Percentiles rank a stretch among this genome's conserved stretches.
phyloP scores from a whole-genome alignment of 2,329 filamentous ascomycete species.

The Hirsutella minnesotensis region DNA sequence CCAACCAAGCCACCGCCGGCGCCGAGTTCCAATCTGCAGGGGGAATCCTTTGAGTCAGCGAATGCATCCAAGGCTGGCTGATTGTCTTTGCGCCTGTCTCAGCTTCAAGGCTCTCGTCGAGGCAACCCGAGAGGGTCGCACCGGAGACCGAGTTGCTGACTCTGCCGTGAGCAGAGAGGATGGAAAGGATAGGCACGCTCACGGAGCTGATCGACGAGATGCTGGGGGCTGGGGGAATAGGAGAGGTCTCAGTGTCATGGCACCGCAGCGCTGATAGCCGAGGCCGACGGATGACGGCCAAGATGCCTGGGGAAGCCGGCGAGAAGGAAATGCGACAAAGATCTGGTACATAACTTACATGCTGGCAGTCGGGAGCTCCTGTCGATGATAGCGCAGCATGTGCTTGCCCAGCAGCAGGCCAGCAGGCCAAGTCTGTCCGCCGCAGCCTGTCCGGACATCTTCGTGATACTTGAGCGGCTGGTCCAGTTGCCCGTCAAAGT shows the following conservation, averaged over 20 bases:
- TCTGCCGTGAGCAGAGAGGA: too few relatives aligned
- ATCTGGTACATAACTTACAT: conserved; percentile 48
- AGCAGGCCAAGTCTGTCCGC: conserved; percentile 88
- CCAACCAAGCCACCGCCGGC: conserved; percentile 84
- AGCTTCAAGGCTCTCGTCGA: not conserved
- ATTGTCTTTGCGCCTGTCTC: not conserved
- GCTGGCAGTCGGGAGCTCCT: conserved; percentile 51
- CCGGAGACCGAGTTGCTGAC: too few relatives aligned
- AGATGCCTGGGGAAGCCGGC: not conserved
- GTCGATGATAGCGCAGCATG: conserved; percentile 61
- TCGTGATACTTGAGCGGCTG: conserved; percentile 67
- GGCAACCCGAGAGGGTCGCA: too few relatives aligned
- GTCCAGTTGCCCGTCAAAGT: conserved; percentile 64
- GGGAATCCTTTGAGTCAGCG: conserved; percentile 10
- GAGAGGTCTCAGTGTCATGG: not conserved
- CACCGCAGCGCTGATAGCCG: conserved; percentile 2
- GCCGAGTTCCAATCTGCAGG: conserved; percentile 70
- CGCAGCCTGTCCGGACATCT: conserved; percentile 78
- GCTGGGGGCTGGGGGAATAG: too few relatives aligned
- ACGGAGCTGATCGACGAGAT: too few relatives aligned
- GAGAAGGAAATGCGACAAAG: not conserved
- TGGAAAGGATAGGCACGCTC: too few relatives aligned
- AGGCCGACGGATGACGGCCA: conserved; percentile 3
- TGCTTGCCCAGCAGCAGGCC: conserved; percentile 83
- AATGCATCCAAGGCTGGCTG: not conserved